Evolutionary conservation across 2,329 filamentous ascomycete genomes (phyloP).

Genomic region (Onygena corvina): DNA sequence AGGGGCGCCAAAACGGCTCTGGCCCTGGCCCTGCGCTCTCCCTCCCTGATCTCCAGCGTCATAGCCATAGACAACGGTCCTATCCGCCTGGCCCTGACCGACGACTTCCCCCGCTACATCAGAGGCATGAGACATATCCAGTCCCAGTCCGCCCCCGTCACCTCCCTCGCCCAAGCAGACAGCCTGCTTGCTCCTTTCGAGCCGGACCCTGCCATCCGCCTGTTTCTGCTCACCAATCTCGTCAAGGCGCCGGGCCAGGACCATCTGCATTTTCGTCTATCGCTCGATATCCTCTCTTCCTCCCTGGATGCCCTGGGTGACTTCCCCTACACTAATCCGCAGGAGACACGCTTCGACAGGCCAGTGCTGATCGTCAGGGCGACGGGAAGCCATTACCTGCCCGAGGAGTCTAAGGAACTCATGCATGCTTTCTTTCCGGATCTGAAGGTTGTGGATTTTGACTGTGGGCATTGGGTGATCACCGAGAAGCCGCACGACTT

Average conservation of each 20-base stretch:
- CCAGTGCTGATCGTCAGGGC: slow-evolving; percentile 18
- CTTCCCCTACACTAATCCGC: slow-evolving; percentile 52
- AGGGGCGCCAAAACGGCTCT: slow-evolving; percentile 18
- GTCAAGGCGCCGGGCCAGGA: background rate
- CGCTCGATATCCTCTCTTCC: slow-evolving; percentile 53
- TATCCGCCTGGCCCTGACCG: slow-evolving; percentile 14
- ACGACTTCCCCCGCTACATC: slow-evolving; percentile 44
- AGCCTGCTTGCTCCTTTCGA: slow-evolving; percentile 59
- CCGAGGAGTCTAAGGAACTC: slow-evolving; percentile 40
- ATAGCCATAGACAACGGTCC: slow-evolving; percentile 20
- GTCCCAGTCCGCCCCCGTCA: slow-evolving; percentile 50
- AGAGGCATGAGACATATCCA: slow-evolving; percentile 68
- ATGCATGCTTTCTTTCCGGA: slow-evolving; percentile 31
- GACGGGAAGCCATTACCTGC: slow-evolving; percentile 12
- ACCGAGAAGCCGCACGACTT: slow-evolving; percentile 25
- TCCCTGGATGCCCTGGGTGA: slow-evolving; percentile 62
- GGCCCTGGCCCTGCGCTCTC: slow-evolving; percentile 17
- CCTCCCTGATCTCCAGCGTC: slow-evolving; percentile 16
- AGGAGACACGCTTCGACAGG: slow-evolving; percentile 28
- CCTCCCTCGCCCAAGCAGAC: slow-evolving; percentile 59
- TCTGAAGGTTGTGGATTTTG: slow-evolving; percentile 21
- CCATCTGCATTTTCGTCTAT: slow-evolving; percentile 57
- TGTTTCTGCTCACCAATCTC: slow-evolving; percentile 74
- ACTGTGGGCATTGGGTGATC: slow-evolving; percentile 28
- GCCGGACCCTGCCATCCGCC: slow-evolving; percentile 44